phyloP scores from a whole-genome alignment of 2,329 filamentous ascomycete genomes.

The Fusarium zealandicum region DNA sequence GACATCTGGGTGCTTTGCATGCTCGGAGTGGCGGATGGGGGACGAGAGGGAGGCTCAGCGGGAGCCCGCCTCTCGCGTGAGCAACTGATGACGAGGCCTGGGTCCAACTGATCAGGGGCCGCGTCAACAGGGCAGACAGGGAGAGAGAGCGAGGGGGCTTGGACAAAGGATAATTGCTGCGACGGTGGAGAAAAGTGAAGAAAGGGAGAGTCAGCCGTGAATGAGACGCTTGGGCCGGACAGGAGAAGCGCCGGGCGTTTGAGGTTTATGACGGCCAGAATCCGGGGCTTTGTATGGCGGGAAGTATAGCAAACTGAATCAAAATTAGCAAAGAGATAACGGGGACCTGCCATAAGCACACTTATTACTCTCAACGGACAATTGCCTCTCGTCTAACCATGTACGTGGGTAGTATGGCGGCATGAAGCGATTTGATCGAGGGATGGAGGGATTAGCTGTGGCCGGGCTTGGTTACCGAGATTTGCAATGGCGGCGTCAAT shows the following conservation, averaged over 20 bases:
- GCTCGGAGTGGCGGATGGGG: background rate
- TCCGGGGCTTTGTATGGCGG: no score
- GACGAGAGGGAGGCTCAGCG: constrained; percentile 28
- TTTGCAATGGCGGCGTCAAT: constrained; percentile 31
- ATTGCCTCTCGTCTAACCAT: background rate
- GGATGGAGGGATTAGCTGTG: constrained; percentile 8
- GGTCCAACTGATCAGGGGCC: constrained; percentile 13
- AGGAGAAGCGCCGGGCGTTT: constrained; percentile 20
- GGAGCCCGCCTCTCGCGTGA: constrained; percentile 25
- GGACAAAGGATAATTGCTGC: constrained; percentile 8
- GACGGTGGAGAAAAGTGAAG: background rate
- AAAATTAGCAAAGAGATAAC: no score
- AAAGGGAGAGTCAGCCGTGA: background rate
- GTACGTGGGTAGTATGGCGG: no score
- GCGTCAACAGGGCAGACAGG: background rate
- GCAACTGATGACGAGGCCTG: constrained; percentile 30
- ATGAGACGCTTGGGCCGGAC: constrained; percentile 1
- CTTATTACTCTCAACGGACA: no score
- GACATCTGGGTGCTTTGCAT: background rate
- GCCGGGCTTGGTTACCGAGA: constrained; percentile 32
- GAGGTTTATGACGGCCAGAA: constrained; percentile 20
- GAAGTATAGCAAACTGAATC: no score
- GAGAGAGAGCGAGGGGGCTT: constrained; percentile 12
- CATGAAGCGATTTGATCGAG: no score
- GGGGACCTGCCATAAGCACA: no score